A percentile compares a stretch with the other conserved stretches of the same genome.
Evolutionary conservation across 768 basidiomycete species (phyloP).

Genomic region (Punctularia strigosozonata): DNA sequence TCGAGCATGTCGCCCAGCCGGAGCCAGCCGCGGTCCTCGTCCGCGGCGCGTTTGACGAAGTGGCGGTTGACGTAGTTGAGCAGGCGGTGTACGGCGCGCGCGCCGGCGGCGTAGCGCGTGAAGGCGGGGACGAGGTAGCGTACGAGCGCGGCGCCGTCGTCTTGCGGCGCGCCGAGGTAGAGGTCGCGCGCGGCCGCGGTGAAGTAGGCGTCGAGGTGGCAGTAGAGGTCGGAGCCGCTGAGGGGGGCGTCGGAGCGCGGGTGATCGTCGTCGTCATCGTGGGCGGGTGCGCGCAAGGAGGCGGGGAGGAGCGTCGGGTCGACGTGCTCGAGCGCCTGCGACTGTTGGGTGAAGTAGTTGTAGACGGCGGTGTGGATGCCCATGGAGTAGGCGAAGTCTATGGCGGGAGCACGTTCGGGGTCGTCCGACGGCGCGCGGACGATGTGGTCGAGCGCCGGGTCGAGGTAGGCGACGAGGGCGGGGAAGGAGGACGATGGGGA

Average conservation of each 20-base stretch:
- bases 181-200: constrained; percentile 49
- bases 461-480: constrained; percentile 63
- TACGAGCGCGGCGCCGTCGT: constrained; percentile 53
- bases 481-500: constrained; percentile 66
- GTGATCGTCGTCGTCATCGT: constrained; percentile 7
- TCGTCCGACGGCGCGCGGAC: constrained; percentile 56
- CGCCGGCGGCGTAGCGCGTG: constrained; percentile 57
- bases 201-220: constrained; percentile 62
- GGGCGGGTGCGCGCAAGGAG: no score
- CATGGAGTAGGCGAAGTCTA: constrained; percentile 63
- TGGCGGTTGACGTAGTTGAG: constrained; percentile 64
- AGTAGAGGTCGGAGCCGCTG: constrained; percentile 63
- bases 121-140: constrained; percentile 64
- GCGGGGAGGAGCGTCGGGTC: no score
- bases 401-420: constrained; percentile 49
- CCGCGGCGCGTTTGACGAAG: constrained; percentile 64
- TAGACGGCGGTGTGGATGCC: constrained; percentile 76
- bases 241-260: constrained; percentile 42
- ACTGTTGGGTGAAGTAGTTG: constrained; percentile 48
- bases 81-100: constrained; percentile 56
- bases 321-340: constrained; percentile 6
- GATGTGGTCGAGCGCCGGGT: constrained; percentile 69
- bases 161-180: constrained; percentile 48
- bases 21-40: constrained; percentile 74
- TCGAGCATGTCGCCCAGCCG: constrained; percentile 54